Conservation (phyloP, 2,329 filamentous ascomycete species). For the Ceratocystis destructans region DNA sequence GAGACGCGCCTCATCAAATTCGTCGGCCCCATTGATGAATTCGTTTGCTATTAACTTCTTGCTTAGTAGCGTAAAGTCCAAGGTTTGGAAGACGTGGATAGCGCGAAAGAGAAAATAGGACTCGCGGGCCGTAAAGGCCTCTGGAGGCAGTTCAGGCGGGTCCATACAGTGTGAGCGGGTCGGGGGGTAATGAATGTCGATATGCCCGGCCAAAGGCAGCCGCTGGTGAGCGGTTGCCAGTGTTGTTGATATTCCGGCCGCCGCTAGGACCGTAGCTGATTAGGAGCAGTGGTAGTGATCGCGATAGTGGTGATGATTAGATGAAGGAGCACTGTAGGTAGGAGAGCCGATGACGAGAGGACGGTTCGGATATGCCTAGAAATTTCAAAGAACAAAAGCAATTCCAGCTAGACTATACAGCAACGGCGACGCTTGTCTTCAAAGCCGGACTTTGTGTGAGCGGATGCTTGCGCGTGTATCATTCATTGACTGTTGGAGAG, state of each 20-base stretch:
- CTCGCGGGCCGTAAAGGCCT: slow-evolving; percentile 68
- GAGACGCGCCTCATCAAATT: slow-evolving; percentile 61
- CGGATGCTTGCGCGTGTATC: not conserved
- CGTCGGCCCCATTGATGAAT: slow-evolving; percentile 53
- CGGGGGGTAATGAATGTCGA: not conserved
- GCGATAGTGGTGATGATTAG: not conserved
- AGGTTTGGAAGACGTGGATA: slow-evolving; percentile 52
- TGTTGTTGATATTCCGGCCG: not conserved
- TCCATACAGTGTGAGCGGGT: slow-evolving; percentile 16
- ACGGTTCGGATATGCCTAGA: too few relatives aligned
- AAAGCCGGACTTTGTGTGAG: not conserved
- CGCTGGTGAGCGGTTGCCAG: slow-evolving; percentile 7
- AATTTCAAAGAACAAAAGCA: not conserved
- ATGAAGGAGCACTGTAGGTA: not conserved
- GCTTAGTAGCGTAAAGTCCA: slow-evolving; percentile 59
- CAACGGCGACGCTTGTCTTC: not conserved
- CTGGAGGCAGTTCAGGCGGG: slow-evolving; percentile 18
- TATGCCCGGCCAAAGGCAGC: slow-evolving; percentile 6
- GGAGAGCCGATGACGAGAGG: not conserved
- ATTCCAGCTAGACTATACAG: not conserved
- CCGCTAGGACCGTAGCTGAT: not conserved
- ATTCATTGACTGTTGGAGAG: not conserved
- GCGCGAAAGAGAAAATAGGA: slow-evolving; percentile 74
- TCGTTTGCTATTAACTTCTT: slow-evolving; percentile 59
- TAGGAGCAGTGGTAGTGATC: not conserved